Evolutionary conservation across 2,329 filamentous ascomycete genomes (phyloP), one percentile per base, ranked within the genome.

Genomic region (Nemania diffusa): DNA sequence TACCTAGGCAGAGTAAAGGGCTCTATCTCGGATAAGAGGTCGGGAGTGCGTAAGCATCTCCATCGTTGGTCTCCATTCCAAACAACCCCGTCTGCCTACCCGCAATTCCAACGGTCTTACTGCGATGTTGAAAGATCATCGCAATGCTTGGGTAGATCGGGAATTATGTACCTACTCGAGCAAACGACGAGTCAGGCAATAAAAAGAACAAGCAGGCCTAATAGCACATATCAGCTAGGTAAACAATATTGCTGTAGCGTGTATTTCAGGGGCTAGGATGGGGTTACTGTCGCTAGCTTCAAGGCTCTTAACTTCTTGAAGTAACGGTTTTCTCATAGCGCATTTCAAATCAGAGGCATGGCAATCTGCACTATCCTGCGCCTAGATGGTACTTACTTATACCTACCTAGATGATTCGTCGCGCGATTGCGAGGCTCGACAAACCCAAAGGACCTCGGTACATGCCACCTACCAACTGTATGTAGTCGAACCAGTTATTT

Each of bases 221-320:
- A 27, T 29, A 29, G 32, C 20, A 37, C 34, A 24, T 8, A 48
- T 37, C 40, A 57, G 58, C 53, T 52, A n/a, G n/a, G n/a, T n/a
- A n/a, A 48, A 63, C 34, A 46, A 26, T 51, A 50, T 56, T 34
- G 26, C 46, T 37, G 29, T 46, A 61, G 44, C 40, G 53, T 56
- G 59, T 29, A 58, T 52, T 56, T 51, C 55, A 58, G 60, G 55
- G 64, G 60, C 46, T 32, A 46, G 17, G 59, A 60, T 57, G 64
- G 64, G 56, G 60, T 50, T 27, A 32, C 60, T 20, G 34, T 37
- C 9, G 27, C 50, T 64, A 64, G 64, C 55, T 50, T 44, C 59
- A 27, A 48, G 15, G 40, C 59, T 34, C 37, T 59, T 50, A 17
- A 44, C 61, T 56, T 29, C 24, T 64, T 60, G 42, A 51, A 32